Base-by-base conservation (phyloP, 495 filamentous ascomycete genomes). In the Cryomyces minteri region DNA sequence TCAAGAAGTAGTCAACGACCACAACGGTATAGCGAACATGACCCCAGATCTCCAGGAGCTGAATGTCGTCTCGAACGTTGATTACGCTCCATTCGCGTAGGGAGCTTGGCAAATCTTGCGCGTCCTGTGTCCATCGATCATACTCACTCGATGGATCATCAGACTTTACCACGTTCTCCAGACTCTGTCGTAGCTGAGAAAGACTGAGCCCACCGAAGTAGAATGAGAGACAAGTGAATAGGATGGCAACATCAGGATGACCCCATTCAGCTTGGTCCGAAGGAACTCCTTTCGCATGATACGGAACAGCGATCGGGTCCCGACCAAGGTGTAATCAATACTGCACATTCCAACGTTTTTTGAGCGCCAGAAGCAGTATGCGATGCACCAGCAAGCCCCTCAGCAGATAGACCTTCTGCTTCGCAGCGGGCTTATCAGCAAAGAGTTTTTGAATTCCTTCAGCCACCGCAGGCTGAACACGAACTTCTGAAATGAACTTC, bases 161-260 rank as follows among this genome's bases (percentile, higher is more conserved):
- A 4, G 71, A 68, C 50, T 68, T 64, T 5, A 68, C 47, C 1
- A 72, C 50, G 1, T 63, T 49, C 28, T 64, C 51, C 2, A 71
- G 45, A 4, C 54, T 57, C 29, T 68, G 53, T n/a, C 51, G 51
- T 5, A 73, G 57, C 40, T 72, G 67, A 8, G 45, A 37, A 12
- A 52, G 7, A 29, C 43, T 60, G 0, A 75, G 42, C 4, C 71
- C 68, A 10, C 57, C 52, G 42, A 72, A 73, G 50, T 73, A 75
- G 50, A 72, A 74, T 0, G 65, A 56, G 2, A 75, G 51, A 37
- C 65, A 71, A 0, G 71, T 74, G 18, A 73, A 67, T 0, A 72
- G 32, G 18, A 74, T 74, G 6, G 69, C 62, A 5, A 72, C 70
- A 51, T 75, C 71, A 4, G 71, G 70, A 49, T 75, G 70, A 12